Base-by-base conservation (phyloP, 2,329 filamentous ascomycete species). In the Sclerotinia borealis region DNA sequence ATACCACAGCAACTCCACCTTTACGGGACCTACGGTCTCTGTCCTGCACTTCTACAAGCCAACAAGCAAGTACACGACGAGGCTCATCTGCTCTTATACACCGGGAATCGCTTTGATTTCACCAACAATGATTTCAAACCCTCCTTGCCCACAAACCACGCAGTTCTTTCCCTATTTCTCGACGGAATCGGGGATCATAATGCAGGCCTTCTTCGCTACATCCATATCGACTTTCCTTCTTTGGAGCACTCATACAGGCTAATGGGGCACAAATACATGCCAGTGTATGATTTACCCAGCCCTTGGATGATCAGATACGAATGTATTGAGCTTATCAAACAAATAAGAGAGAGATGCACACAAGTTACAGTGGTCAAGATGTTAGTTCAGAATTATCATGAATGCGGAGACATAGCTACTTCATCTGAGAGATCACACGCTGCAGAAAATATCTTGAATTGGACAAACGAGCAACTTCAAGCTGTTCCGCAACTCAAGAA, bases 201-300 rank as follows among this genome's bases (percentile, higher is more conserved):
- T 15, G 7, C 19, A 22, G n/a, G 31, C 17, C 29, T 50, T 50
- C 29, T 50, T 34, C 48, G 29, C 15, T 19, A 34, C 29, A 11
- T 50, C 6, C 6, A 8, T 13, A 15, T 50, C 19, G 29, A 22
- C 1, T 50, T 50, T 22, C 29, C 29, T 11, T 3, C 10, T 6
- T 31, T 22, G 8, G 7, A 9, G 1, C 5, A n/a, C 9, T 50
- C 10, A 0, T n/a, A 1, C 11, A 2, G 13, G 2, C 10, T 7
- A 8, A 19, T 5, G 5, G 19, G 19, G n/a, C n/a, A n/a, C n/a
- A n/a, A n/a, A n/a, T n/a, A n/a, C n/a, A n/a, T n/a, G n/a, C n/a
- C n/a, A n/a, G n/a, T n/a, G n/a, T n/a, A n/a, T n/a, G n/a, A n/a
- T n/a, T n/a, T n/a, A n/a, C n/a, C n/a, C n/a, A 22, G 11, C 10